Conservation (phyloP, 768 basidiomycete genomes). For the Hydnomerulius pinastri region DNA sequence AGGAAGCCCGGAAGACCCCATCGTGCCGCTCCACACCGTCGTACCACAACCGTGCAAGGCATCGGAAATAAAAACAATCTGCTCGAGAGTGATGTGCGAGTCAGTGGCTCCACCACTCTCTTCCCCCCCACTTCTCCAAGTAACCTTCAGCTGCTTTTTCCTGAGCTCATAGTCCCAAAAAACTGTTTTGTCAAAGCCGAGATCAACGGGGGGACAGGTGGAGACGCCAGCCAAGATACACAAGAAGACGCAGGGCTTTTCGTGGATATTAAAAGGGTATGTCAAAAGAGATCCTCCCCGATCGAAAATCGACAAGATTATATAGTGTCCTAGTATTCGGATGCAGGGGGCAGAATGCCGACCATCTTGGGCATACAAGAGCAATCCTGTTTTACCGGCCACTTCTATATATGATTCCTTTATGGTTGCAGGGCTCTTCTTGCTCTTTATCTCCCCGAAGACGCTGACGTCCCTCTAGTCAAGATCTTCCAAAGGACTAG, state of each 20-base stretch:
- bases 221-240: background rate
- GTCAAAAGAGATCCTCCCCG: background rate
- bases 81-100: background rate
- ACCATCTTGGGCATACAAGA: background rate
- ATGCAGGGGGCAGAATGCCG: background rate
- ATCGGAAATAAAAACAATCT: conserved; percentile 1
- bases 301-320: background rate
- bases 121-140: too few relatives aligned
- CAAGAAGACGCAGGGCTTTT: background rate
- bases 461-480: background rate
- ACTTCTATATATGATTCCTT: background rate
- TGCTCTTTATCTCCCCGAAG: background rate
- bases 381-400: background rate
- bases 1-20: background rate
- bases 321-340: background rate
- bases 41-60: conserved; percentile 2
- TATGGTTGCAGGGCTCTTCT: background rate
- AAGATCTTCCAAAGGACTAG: background rate
- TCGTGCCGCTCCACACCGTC: conserved; percentile 1
- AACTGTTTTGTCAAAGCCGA: background rate
- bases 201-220: background rate
- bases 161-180: background rate
- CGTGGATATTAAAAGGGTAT: background rate
- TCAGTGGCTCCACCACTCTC: background rate
- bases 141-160: too few relatives aligned